phyloP scores from a whole-genome alignment of 176 grass and related monocot genomes.

The Echinochloa phyllopogon region DNA sequence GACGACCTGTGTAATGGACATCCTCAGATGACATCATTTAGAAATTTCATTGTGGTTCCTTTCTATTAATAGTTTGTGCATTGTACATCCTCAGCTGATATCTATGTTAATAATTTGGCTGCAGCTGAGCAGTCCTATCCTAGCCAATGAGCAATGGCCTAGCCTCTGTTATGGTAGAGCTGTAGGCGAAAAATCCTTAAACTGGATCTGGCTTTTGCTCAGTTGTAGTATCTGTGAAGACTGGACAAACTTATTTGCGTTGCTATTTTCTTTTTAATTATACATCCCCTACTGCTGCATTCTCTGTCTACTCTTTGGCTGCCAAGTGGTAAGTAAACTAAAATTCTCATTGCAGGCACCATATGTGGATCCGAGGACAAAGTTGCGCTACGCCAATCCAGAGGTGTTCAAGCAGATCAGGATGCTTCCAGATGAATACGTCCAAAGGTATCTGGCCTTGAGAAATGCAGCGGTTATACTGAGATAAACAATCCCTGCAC shows the following conservation, averaged over 20 bases:
- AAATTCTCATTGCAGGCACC: conserved; percentile 60
- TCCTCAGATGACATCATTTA: background rate
- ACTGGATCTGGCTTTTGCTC: background rate
- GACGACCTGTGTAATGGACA: background rate
- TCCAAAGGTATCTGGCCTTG: conserved; percentile 77
- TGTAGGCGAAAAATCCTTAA: too few species aligned
- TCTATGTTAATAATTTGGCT: background rate
- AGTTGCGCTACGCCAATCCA: conserved; percentile 70
- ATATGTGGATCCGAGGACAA: conserved; percentile 93
- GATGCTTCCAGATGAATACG: conserved; percentile 78
- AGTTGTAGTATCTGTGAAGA: background rate
- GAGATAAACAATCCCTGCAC: conserved; percentile 41
- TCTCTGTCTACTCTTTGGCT: background rate
- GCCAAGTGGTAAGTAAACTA: background rate
- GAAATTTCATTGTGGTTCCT: background rate
- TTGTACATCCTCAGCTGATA: background rate
- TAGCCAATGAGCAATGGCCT: background rate
- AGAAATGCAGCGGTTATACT: conserved; percentile 80
- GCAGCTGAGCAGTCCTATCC: background rate
- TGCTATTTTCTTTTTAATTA: background rate
- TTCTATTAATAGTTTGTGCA: background rate
- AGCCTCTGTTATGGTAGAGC: background rate
- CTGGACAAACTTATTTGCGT: background rate
- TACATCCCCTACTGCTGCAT: background rate
- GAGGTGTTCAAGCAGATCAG: conserved; percentile 87